Conservation (phyloP, 208 protist species). For the Balamuthia mandrillaris region DNA sequence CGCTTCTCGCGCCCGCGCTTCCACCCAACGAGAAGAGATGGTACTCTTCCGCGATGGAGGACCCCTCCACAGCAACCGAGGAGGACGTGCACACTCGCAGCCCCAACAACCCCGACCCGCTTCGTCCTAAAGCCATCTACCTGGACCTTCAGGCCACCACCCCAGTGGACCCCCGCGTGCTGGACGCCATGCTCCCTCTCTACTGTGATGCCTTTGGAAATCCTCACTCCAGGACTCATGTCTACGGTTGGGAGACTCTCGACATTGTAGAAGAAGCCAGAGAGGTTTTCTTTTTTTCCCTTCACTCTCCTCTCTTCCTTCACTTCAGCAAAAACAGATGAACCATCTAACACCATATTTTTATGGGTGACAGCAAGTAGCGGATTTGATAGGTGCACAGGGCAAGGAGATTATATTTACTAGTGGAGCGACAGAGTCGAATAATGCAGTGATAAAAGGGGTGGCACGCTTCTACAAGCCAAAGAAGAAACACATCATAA, state of each 20-base stretch:
- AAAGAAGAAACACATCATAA: constrained; percentile 98
- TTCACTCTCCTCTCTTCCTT: no score
- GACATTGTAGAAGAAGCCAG: constrained; percentile 92
- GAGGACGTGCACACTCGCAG: not conserved
- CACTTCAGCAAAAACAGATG: no score
- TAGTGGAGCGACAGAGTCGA: constrained; percentile 98
- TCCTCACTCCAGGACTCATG: constrained; percentile 95
- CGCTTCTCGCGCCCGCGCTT: not conserved
- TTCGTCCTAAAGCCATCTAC: constrained; percentile 82
- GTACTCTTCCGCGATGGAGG: not conserved
- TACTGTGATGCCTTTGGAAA: constrained; percentile 96
- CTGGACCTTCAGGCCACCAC: constrained; percentile 93
- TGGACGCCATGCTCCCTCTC: constrained; percentile 98
- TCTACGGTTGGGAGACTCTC: constrained; percentile 93
- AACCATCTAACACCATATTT: not conserved
- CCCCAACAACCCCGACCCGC: not conserved
- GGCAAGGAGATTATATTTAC: constrained; percentile 99
- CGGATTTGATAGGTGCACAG: constrained; percentile 86
- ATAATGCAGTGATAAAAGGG: constrained; percentile 98
- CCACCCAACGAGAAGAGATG: not conserved
- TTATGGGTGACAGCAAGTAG: constrained; percentile 62
- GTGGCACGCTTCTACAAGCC: constrained; percentile 91
- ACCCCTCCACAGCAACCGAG: not conserved
- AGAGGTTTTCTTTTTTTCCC: constrained; percentile 23
- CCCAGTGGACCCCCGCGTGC: constrained; percentile 93